These are phyloP conservation scores for Petunia secreta DNA, from an alignment of 257 asterid species.

Conservation along the genomic window DNA sequence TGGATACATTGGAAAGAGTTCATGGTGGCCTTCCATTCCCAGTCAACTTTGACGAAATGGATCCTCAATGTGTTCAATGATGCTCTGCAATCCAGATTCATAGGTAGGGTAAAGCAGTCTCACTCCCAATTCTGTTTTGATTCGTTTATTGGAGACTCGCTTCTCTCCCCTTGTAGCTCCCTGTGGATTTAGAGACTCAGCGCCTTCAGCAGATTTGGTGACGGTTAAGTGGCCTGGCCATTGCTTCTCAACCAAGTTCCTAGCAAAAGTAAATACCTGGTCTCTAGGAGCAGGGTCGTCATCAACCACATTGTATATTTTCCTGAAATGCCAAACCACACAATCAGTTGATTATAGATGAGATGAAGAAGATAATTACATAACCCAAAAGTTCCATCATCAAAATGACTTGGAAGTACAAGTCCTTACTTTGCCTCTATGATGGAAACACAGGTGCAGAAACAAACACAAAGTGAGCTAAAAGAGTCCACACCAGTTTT, in stretches of 20 bases:
- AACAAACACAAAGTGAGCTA: neutral
- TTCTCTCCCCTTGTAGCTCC: slow-evolving; percentile 55
- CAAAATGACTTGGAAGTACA: neutral
- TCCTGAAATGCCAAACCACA: slow-evolving; percentile 44
- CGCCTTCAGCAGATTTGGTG: slow-evolving; percentile 38
- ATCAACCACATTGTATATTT: slow-evolving; percentile 73
- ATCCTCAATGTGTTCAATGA: slow-evolving; percentile 45
- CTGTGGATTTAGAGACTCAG: slow-evolving; percentile 29
- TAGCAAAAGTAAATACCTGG: slow-evolving; percentile 72
- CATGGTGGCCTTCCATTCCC: neutral
- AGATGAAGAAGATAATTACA: neutral
- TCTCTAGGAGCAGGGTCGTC: slow-evolving; percentile 85
- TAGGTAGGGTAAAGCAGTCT: slow-evolving; percentile 67
- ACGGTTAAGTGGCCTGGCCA: slow-evolving; percentile 41
- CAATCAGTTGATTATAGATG: neutral
- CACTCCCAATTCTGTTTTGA: slow-evolving; percentile 75
- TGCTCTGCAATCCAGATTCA: slow-evolving; percentile 68
- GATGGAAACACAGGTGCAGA: neutral
- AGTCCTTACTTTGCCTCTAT: too few species aligned
- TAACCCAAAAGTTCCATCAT: neutral
- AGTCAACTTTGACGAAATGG: slow-evolving; percentile 25
- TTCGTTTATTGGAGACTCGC: slow-evolving; percentile 80
- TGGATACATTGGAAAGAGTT: neutral
- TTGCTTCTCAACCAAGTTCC: slow-evolving; percentile 58
- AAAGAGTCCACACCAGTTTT: neutral